Evolutionary conservation across 108 stramenopile genomes (phyloP), one percentile per base, ranked within the genome.

Genomic region (Aurantiochytrium sp.): DNA sequence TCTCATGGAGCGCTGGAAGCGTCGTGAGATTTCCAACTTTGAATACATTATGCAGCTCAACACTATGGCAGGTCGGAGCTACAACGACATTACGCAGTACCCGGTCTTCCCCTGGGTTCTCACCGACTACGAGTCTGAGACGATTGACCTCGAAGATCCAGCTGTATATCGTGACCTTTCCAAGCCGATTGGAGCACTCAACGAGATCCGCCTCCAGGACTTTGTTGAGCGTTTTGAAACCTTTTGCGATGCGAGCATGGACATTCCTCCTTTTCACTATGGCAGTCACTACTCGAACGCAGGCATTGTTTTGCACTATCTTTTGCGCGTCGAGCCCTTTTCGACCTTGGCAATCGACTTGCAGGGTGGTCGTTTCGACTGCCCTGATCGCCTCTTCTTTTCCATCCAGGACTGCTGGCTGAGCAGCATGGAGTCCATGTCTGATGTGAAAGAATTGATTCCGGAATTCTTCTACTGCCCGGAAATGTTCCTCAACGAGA

Each of bases 51-150:
- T 98, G 76, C 94, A 95, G 87, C 91, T 98, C 89, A 99, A 99
- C 91, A 94, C 96, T 53, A 92, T 98, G 55, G 97, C 99, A 10
- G 99, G 99, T 8, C 91, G 99, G 44, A 96, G 96, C 60, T 98
- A 96, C 90, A 97, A 98, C 91, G 98, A 98, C 89, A 95, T 97
- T n/a, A 96, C 96, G 72, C 98, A 99, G 91, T 99, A 99, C 88
- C 99, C 99, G 16, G 97, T 99, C 44, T 95, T 99, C 72, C 99
- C 99, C 4, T 99, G 99, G 99, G 97, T 99, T 25, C 91, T 99
- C 0, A 93, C 96, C 18, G 97, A 99, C 89, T 99, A 97, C 93
- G 91, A 90, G 5, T 96, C 95, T 1, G 91, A 94, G 60, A 96
- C 95, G 89, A 93, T 98, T 4, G 96, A 99, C 92, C 93, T 99